phyloP scores from a whole-genome alignment of 2,329 filamentous ascomycete genomes.

The Chaetomium sp. region DNA sequence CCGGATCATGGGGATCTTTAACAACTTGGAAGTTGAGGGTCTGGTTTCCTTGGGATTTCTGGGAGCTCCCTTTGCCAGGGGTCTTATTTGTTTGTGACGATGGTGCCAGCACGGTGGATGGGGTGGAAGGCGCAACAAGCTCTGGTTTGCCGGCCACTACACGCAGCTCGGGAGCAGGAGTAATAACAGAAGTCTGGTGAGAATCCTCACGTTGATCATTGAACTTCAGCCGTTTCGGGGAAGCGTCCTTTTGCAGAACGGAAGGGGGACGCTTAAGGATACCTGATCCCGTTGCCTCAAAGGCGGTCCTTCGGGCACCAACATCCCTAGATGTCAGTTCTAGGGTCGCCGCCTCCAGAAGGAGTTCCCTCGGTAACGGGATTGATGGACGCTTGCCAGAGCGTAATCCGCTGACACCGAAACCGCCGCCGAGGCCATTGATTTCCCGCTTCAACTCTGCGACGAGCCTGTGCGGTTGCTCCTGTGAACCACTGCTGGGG shows the following conservation, averaged over 20 bases:
- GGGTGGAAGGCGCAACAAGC: background rate
- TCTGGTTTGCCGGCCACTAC: too few species aligned
- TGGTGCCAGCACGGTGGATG: conserved; percentile 13
- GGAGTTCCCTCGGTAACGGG: conserved; percentile 43
- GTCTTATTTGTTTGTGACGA: conserved; percentile 35
- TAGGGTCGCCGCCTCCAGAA: conserved; percentile 46
- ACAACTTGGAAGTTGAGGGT: conserved; percentile 70
- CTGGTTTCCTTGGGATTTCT: conserved; percentile 41
- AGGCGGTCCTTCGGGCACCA: background rate
- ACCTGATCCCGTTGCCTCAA: background rate
- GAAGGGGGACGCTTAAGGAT: conserved; percentile 19
- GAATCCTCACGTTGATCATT: background rate
- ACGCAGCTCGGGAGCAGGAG: background rate
- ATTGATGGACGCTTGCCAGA: conserved; percentile 44
- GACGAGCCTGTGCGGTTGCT: conserved; percentile 2
- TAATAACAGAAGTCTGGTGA: background rate
- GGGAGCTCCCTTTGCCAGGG: conserved; percentile 39
- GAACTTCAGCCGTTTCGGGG: conserved; percentile 12
- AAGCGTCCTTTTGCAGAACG: background rate
- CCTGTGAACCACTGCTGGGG: background rate
- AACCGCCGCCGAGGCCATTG: conserved; percentile 40
- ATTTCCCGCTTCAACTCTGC: conserved; percentile 14
- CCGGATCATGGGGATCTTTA: conserved; percentile 71
- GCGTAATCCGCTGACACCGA: conserved; percentile 48
- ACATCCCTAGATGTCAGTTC: conserved; percentile 42